phyloP scores from a whole-genome alignment of 345 rosid genomes.

The Hevea brasiliensis region DNA sequence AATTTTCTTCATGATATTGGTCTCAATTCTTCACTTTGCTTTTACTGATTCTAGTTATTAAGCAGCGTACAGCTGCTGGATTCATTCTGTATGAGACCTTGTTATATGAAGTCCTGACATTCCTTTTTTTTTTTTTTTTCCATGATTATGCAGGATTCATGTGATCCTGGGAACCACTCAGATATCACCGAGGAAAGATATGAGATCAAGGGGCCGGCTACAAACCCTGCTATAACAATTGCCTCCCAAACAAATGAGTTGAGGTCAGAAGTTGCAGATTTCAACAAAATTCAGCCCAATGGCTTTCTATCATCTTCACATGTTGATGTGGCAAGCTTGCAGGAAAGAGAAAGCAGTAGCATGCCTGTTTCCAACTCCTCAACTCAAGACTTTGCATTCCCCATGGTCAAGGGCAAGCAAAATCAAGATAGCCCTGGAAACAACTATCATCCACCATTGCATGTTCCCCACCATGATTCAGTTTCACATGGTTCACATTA shows the following conservation, averaged over 20 bases:
- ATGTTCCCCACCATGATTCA: constrained; percentile 21
- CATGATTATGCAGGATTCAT: constrained; percentile 60
- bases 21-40: too few relatives aligned
- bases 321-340: constrained; percentile 21
- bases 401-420: constrained; percentile 30
- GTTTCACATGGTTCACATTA: constrained; percentile 10
- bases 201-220: constrained; percentile 52
- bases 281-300: constrained; percentile 30
- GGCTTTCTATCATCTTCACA: constrained; percentile 36
- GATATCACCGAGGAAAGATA: constrained; percentile 84
- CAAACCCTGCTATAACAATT: constrained; percentile 27
- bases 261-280: constrained; percentile 35
- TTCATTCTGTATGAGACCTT: too few relatives aligned
- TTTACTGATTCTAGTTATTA: too few relatives aligned
- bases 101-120: too few relatives aligned
- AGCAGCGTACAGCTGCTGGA: too few relatives aligned
- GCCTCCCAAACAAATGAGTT: constrained; percentile 28
- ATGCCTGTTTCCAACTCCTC: constrained; percentile 30
- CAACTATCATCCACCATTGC: constrained; percentile 15
- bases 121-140: background rate
- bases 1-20: too few relatives aligned
- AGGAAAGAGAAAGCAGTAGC: constrained; percentile 30
- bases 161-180: constrained; percentile 78
- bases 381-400: constrained; percentile 36
- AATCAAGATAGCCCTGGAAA: constrained; percentile 29